Conservation (phyloP, 2,329 filamentous ascomycete genomes). For the Ophiostoma sp. region DNA sequence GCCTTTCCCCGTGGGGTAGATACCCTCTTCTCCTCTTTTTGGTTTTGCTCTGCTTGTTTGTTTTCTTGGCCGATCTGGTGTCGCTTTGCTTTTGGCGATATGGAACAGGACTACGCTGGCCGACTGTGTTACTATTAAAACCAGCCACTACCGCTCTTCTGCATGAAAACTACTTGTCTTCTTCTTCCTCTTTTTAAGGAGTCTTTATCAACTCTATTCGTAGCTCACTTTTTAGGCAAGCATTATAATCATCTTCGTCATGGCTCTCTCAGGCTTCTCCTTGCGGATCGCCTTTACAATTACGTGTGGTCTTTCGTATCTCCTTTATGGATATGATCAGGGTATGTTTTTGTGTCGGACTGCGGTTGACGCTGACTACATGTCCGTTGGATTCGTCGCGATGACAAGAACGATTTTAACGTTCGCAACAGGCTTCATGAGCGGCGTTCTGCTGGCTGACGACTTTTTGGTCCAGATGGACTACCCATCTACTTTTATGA, state of each 20-base stretch:
- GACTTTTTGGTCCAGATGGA: slow-evolving; percentile 28
- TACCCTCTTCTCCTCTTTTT: neutral
- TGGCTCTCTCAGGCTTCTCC: slow-evolving; percentile 3
- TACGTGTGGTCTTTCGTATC: slow-evolving; percentile 15
- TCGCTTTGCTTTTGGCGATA: neutral
- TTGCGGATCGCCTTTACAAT: slow-evolving; percentile 16
- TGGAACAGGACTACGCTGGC: neutral
- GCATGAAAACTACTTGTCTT: neutral
- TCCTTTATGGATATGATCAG: slow-evolving; percentile 46
- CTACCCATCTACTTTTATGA: slow-evolving; percentile 17
- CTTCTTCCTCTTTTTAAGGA: neutral
- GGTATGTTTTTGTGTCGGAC: slow-evolving; percentile 25
- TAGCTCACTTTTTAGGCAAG: neutral
- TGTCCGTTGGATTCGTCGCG: neutral
- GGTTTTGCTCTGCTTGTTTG: neutral
- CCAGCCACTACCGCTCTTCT: neutral
- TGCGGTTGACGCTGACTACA: neutral
- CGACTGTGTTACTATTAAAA: neutral
- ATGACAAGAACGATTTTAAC: neutral
- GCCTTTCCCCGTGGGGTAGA: neutral
- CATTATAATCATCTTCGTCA: neutral
- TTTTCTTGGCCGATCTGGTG: neutral
- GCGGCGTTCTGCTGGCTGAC: slow-evolving; percentile 30
- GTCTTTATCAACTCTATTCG: neutral
- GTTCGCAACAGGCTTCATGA: slow-evolving; percentile 29